Evolutionary conservation across 2,329 filamentous ascomycete species (phyloP).

Genomic region (Sporothrix protearum): DNA sequence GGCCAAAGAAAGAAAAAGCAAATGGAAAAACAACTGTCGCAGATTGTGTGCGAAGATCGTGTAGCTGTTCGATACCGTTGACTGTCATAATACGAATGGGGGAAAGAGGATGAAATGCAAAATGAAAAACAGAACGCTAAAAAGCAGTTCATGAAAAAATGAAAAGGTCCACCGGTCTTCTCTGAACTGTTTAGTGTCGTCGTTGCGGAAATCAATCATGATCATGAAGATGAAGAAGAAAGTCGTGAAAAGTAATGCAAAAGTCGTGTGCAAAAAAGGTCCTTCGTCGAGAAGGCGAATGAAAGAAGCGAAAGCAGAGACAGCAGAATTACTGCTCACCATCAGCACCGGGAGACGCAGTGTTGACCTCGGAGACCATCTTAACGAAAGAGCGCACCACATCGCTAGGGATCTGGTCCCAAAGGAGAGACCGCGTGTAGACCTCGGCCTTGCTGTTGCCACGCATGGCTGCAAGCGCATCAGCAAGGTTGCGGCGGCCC

Average conservation of each 20-base stretch:
- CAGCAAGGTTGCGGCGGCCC: conserved; percentile 70
- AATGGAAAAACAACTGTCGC: conserved; percentile 12
- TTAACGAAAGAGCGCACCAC: conserved; percentile 90
- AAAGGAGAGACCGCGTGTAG: conserved; percentile 86
- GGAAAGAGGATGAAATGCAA: background rate
- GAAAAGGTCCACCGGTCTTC: background rate
- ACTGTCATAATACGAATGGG: conserved; percentile 21
- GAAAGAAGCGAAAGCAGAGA: conserved; percentile 7
- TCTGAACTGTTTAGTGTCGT: conserved; percentile 15
- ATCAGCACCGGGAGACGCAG: conserved; percentile 15
- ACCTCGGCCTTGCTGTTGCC: conserved; percentile 75
- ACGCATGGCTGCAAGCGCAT: conserved; percentile 77
- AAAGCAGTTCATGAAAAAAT: background rate
- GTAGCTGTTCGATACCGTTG: conserved; percentile 22
- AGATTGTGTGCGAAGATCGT: conserved; percentile 14
- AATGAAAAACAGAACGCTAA: background rate
- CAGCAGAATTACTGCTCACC: conserved; percentile 19
- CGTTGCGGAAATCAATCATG: conserved; percentile 17
- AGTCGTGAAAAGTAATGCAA: conserved; percentile 29
- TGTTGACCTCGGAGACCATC: conserved; percentile 76
- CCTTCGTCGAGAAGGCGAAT: background rate
- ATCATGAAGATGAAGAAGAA: conserved; percentile 30
- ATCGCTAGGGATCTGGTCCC: conserved; percentile 89
- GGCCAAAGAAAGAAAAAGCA: background rate
- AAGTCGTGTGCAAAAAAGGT: background rate